These are phyloP conservation scores for Ambrosia trifida DNA, from an alignment of 129 eudicot genomes.

Conservation along the genomic window DNA sequence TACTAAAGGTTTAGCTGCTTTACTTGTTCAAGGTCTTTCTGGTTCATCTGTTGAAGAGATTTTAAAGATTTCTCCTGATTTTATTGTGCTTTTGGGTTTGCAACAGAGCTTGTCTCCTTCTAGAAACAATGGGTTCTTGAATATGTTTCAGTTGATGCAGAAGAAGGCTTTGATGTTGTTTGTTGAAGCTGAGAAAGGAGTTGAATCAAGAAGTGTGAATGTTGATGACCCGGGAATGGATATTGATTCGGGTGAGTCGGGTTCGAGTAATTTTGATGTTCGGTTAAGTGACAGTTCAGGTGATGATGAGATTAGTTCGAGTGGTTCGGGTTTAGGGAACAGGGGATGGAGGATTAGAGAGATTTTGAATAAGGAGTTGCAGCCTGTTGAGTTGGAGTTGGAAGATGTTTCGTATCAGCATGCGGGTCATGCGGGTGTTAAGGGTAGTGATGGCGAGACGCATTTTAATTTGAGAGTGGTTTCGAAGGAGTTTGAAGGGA, in stretches of 20 bases:
- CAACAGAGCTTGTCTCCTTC: no score
- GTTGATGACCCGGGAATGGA: conserved; percentile 2
- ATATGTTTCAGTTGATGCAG: no score
- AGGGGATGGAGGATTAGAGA: conserved; percentile 70
- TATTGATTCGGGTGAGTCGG: neutral
- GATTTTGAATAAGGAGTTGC: conserved; percentile 55
- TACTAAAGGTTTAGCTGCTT: conserved; percentile 79
- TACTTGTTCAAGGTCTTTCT: conserved; percentile 76
- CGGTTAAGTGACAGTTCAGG: conserved; percentile 16
- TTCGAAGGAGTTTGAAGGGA: conserved; percentile 81
- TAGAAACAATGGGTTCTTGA: no score
- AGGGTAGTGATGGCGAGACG: conserved; percentile 81
- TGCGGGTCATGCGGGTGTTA: conserved; percentile 95
- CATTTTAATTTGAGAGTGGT: conserved; percentile 85
- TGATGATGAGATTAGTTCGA: conserved; percentile 20
- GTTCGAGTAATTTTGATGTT: conserved; percentile 6
- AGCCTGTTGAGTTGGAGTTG: conserved; percentile 59
- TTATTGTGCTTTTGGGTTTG: conserved; percentile 6
- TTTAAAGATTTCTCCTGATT: conserved; percentile 69
- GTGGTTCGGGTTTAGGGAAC: conserved; percentile 46
- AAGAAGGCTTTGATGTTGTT: neutral
- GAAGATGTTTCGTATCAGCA: conserved; percentile 95
- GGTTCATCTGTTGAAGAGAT: conserved; percentile 66
- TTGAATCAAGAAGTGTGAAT: conserved; percentile 16
- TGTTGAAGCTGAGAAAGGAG: conserved; percentile 54